A percentile compares a stretch with the other conserved stretches of the same genome.
phyloP scores from a whole-genome alignment of 805 yeast genomes.

The Cyberlindnera xishuangbannaensis region DNA sequence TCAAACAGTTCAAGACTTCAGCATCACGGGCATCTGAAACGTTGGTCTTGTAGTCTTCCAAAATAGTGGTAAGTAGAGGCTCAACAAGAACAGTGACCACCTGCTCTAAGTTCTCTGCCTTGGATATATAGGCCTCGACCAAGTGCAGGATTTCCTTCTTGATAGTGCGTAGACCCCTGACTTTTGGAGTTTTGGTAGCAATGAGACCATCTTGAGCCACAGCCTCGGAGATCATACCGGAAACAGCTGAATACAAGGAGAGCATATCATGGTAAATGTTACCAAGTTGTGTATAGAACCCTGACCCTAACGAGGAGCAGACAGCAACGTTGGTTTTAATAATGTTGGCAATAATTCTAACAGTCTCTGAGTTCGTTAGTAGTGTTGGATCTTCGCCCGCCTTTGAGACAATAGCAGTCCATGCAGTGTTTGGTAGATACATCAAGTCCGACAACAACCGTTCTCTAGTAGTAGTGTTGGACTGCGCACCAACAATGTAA shows the following conservation, averaged over 20 bases:
- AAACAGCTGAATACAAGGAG: conserved; percentile 81
- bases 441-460: conserved; percentile 71
- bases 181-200: conserved; percentile 93
- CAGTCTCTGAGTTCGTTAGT: conserved; percentile 73
- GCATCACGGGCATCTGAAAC: conserved; percentile 98
- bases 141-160: conserved; percentile 89
- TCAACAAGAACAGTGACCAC: conserved; percentile 78
- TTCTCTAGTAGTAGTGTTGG: conserved; percentile 60
- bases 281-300: conserved; percentile 83
- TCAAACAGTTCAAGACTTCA: conserved; percentile 92
- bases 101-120: conserved; percentile 78
- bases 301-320: conserved; percentile 91
- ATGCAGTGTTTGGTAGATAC: conserved; percentile 90
- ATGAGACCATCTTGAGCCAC: conserved; percentile 77
- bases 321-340: conserved; percentile 94
- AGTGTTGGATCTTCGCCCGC: conserved; percentile 80
- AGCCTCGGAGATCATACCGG: conserved; percentile 74
- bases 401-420: conserved; percentile 84
- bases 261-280: conserved; percentile 85
- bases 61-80: conserved; percentile 75
- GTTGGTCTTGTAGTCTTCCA: conserved; percentile 81
- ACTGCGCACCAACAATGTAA: conserved; percentile 83
- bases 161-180: conserved; percentile 91
- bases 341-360: conserved; percentile 87
- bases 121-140: conserved; percentile 81